These are phyloP conservation scores for Cladosporium sp. DNA, from an alignment of 2,329 filamentous ascomycete species.

Conservation along the genomic window DNA sequence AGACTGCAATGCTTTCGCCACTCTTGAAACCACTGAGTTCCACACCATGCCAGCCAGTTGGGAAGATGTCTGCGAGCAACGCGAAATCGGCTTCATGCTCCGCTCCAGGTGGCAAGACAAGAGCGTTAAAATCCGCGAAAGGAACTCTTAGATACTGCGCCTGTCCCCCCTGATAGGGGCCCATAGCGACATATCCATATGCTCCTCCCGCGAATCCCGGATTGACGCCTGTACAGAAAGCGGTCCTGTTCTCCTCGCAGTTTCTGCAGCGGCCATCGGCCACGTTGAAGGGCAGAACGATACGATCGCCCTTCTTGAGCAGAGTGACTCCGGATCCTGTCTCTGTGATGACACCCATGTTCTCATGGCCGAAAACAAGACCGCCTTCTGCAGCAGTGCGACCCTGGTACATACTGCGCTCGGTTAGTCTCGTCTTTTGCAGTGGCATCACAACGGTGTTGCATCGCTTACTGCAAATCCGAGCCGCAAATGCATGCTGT, in stretches of 20 bases:
- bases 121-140: constrained; percentile 63
- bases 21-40: constrained; percentile 55
- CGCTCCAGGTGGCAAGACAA: constrained; percentile 57
- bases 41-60: constrained; percentile 55
- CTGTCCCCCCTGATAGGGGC: constrained; percentile 53
- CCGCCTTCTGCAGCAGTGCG: constrained; percentile 59
- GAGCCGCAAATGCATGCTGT: constrained; percentile 48
- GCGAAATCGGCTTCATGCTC: constrained; percentile 60
- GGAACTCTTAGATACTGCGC: constrained; percentile 63
- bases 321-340: constrained; percentile 56
- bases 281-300: constrained; percentile 64
- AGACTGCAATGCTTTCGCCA: constrained; percentile 61
- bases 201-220: constrained; percentile 57
- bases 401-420: constrained; percentile 58
- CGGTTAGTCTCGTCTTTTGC: constrained; percentile 23
- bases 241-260: constrained; percentile 61
- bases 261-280: constrained; percentile 61
- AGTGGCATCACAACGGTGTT: constrained; percentile 37
- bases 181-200: constrained; percentile 53
- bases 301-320: constrained; percentile 58
- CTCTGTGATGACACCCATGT: constrained; percentile 44
- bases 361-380: constrained; percentile 57
- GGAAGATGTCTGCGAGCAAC: constrained; percentile 48
- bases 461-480: constrained; percentile 49
- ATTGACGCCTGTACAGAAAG: constrained; percentile 60